phyloP scores from a whole-genome alignment of 176 grass and related monocot genomes.

The Lolium multiflorum region DNA sequence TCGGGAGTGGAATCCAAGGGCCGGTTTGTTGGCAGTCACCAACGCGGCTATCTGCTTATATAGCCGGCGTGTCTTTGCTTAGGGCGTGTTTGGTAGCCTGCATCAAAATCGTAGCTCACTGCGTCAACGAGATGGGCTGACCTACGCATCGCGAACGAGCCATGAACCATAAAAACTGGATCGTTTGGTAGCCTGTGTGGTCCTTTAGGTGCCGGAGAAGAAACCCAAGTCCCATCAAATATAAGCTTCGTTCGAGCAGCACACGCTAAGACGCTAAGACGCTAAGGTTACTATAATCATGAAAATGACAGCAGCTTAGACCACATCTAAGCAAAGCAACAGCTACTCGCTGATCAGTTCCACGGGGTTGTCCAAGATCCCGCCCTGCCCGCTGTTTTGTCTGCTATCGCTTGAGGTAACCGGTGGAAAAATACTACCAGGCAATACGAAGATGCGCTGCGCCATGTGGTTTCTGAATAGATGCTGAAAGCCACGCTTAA shows the following conservation, averaged over 20 bases:
- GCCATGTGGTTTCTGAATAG: neutral
- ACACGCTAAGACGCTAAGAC: neutral
- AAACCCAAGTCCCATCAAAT: no score
- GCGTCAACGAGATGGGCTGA: no score
- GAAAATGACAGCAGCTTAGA: neutral
- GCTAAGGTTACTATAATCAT: neutral
- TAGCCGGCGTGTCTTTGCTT: neutral
- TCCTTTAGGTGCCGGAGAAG: no score
- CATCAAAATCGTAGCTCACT: no score
- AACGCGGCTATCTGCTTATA: neutral
- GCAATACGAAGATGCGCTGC: neutral
- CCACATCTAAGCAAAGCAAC: neutral
- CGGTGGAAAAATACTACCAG: neutral
- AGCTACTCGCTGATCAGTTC: neutral
- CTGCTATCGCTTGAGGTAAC: neutral
- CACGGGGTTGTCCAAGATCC: neutral
- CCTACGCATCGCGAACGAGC: no score
- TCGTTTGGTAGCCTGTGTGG: no score
- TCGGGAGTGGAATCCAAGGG: constrained; percentile 52
- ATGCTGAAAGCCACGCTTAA: neutral
- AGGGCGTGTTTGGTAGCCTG: no score
- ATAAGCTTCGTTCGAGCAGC: neutral
- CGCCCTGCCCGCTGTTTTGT: neutral
- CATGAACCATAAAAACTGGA: no score
- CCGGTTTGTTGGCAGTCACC: neutral